These are phyloP conservation scores for Rhizoclosmatium globosum DNA, from an alignment of 192 early-diverging fungal genomes.

Conservation along the genomic window DNA sequence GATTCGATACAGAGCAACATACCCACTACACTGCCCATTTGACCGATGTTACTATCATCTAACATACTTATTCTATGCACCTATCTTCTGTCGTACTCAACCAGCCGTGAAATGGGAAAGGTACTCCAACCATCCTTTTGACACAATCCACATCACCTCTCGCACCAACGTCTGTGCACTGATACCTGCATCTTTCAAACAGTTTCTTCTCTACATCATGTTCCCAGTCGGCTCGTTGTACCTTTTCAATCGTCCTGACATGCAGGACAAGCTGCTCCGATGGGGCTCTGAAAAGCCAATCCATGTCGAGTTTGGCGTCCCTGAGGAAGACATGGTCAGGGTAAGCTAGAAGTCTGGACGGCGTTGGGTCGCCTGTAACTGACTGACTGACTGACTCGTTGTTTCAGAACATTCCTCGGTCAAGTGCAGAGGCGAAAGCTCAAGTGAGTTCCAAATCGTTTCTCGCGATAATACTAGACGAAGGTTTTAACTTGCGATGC, in stretches of 20 bases:
- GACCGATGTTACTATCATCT: too few species aligned
- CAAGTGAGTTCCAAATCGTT: neutral
- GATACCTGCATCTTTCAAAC: neutral
- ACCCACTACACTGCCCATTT: too few species aligned
- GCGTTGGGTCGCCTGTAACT: neutral
- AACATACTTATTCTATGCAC: too few species aligned
- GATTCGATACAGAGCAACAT: too few species aligned
- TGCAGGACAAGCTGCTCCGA: slow-evolving; percentile 40
- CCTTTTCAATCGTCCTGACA: slow-evolving; percentile 47
- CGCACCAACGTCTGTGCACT: too few species aligned
- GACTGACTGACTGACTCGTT: neutral
- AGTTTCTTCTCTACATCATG: slow-evolving; percentile 52
- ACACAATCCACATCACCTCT: neutral
- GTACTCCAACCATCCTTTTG: neutral
- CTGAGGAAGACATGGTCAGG: slow-evolving; percentile 25
- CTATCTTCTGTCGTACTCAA: neutral
- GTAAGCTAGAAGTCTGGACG: neutral
- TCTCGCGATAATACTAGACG: neutral
- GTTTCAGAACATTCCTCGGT: slow-evolving; percentile 8
- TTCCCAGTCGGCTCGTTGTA: slow-evolving; percentile 47
- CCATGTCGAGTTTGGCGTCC: slow-evolving; percentile 26
- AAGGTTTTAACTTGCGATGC: neutral
- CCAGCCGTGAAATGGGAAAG: slow-evolving; percentile 17
- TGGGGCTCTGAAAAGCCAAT: neutral
- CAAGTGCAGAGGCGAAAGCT: neutral